phyloP scores from a whole-genome alignment of 2,329 filamentous ascomycete genomes.

The Escovopsis sp. region DNA sequence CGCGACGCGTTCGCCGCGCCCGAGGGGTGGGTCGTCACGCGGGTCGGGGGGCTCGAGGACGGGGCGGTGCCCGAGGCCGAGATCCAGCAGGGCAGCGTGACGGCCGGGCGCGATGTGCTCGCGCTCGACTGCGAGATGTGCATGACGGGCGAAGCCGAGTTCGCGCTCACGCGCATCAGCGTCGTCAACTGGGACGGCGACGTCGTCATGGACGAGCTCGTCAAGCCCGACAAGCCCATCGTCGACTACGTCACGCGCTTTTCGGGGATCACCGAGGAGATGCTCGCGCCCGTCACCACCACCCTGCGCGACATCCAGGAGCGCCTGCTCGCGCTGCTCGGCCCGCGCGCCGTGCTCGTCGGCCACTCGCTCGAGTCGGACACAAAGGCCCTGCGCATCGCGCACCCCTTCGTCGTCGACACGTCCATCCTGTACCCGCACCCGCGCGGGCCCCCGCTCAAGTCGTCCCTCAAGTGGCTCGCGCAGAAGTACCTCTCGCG shows the following conservation, averaged over 20 bases:
- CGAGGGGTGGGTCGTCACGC: conserved; percentile 72
- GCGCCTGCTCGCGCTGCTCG: conserved; percentile 57
- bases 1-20: conserved; percentile 37
- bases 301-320: conserved; percentile 70
- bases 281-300: conserved; percentile 72
- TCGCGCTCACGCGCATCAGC: conserved; percentile 79
- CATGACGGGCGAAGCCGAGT: conserved; percentile 64
- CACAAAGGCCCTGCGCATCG: conserved; percentile 68
- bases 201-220: conserved; percentile 74
- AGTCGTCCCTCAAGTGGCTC: conserved; percentile 82
- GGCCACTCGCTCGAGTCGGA: conserved; percentile 76
- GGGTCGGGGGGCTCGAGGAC: conserved; percentile 50
- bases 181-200: conserved; percentile 74
- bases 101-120: conserved; percentile 63
- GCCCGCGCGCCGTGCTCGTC: conserved; percentile 57
- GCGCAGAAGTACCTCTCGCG: conserved; percentile 71
- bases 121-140: conserved; percentile 98
- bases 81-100: conserved; percentile 69
- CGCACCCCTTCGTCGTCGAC: conserved; percentile 88
- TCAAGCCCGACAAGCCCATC: conserved; percentile 80
- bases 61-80: conserved; percentile 53
- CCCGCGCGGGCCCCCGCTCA: conserved; percentile 74
- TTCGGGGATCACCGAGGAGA: conserved; percentile 82
- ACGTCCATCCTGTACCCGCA: conserved; percentile 85
- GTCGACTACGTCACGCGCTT: conserved; percentile 82